These are phyloP conservation scores for Pezicula neosporulosa DNA, from an alignment of 2,329 filamentous ascomycete species.

Conservation along the genomic window DNA sequence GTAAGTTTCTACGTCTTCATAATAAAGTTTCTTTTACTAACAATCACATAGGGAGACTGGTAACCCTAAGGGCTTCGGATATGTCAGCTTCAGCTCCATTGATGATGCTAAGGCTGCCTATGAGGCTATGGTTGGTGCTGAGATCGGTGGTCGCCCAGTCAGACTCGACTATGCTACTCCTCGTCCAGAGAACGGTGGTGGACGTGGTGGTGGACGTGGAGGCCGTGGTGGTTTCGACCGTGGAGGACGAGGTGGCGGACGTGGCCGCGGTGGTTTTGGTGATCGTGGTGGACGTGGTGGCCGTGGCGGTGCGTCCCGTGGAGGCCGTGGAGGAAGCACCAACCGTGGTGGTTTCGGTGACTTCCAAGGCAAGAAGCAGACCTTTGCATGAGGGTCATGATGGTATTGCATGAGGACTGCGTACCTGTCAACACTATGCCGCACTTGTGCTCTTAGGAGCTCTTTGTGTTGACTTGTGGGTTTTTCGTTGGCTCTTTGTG, in stretches of 20 bases:
- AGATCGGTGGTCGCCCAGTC: constrained; percentile 61
- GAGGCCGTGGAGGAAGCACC: constrained; percentile 35
- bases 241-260: constrained; percentile 35
- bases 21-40: constrained; percentile 20
- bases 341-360: constrained; percentile 54
- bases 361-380: constrained; percentile 54
- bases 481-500: constrained; percentile 27
- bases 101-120: constrained; percentile 65
- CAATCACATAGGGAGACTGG: constrained; percentile 49
- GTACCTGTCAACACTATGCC: constrained; percentile 22
- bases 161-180: constrained; percentile 67
- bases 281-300: constrained; percentile 42
- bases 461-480: constrained; percentile 25
- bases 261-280: constrained; percentile 23
- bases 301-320: constrained; percentile 35
- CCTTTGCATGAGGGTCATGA: constrained; percentile 21
- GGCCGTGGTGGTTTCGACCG: constrained; percentile 35
- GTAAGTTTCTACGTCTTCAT: constrained; percentile 23
- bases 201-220: constrained; percentile 36
- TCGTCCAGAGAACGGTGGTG: constrained; percentile 45
- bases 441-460: constrained; percentile 18
- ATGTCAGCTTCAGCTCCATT: constrained; percentile 64
- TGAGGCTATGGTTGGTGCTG: constrained; percentile 58
- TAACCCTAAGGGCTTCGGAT: constrained; percentile 70
- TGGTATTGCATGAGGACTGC: constrained; percentile 9